Evolutionary conservation across 164 flowering plant genomes (phyloP).

Genomic region (Hamamelis virginiana): DNA sequence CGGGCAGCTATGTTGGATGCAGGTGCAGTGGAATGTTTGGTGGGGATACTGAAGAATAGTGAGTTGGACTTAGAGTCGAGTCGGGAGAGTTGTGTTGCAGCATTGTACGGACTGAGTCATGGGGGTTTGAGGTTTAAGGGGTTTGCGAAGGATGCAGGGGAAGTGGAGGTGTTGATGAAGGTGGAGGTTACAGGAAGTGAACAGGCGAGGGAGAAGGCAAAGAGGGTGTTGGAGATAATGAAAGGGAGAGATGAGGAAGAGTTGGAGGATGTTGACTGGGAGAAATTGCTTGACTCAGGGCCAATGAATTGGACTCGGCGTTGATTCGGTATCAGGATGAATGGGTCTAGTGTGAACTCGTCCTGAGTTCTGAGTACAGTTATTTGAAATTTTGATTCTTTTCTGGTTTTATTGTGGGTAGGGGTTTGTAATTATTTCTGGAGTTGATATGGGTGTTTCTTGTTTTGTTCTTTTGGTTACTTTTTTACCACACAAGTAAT

Average conservation of each 20-base stretch:
- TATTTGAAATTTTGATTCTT: no score
- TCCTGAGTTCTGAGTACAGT: constrained; percentile 26
- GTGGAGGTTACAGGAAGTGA: constrained; percentile 29
- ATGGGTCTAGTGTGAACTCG: constrained; percentile 20
- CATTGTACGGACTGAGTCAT: constrained; percentile 32
- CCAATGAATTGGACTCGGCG: constrained; percentile 17
- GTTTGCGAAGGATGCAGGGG: constrained; percentile 37
- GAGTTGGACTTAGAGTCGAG: constrained; percentile 25
- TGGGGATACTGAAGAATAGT: constrained; percentile 21
- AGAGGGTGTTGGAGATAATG: constrained; percentile 32
- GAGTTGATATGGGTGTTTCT: no score
- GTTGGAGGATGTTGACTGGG: constrained; percentile 40
- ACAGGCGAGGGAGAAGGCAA: constrained; percentile 28
- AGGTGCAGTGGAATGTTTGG: constrained; percentile 43
- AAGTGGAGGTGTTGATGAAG: constrained; percentile 25
- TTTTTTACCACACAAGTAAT: no score
- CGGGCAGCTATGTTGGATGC: constrained; percentile 39
- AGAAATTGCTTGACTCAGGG: constrained; percentile 36
- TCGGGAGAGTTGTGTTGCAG: constrained; percentile 36
- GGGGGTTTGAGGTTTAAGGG: constrained; percentile 46
- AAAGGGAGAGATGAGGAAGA: constrained; percentile 20
- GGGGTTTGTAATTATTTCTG: no score
- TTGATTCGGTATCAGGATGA: constrained; percentile 10
- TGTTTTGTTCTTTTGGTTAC: no score
- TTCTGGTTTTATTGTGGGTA: no score